Evolutionary conservation across 805 yeast genomes (phyloP).

Genomic region (Sungouiozyma ichnusensis): DNA sequence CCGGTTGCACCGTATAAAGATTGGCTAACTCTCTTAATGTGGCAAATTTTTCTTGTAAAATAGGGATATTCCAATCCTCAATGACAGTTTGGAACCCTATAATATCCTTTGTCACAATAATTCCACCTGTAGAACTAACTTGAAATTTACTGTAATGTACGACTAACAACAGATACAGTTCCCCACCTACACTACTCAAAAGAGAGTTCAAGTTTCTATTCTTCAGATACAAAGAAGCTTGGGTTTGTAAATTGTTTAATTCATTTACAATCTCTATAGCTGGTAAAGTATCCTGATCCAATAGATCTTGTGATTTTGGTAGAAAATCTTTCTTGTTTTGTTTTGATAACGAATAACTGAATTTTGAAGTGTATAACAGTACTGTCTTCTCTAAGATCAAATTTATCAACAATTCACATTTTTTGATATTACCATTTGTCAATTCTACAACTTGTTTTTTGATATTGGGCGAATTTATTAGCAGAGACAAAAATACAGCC

Average conservation of each 20-base stretch:
- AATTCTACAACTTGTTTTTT: conserved; percentile 50
- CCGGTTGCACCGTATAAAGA: conserved; percentile 75
- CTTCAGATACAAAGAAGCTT: conserved; percentile 31
- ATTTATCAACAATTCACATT: conserved; percentile 58
- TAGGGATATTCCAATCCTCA: conserved; percentile 56
- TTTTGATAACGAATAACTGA: conserved; percentile 41
- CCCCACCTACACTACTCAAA: conserved; percentile 46
- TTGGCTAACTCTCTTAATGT: conserved; percentile 75
- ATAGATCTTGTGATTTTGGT: conserved; percentile 33
- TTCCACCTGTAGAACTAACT: conserved; percentile 75
- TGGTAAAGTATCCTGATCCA: conserved; percentile 57
- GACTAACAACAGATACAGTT: conserved; percentile 47
- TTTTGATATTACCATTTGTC: conserved; percentile 49
- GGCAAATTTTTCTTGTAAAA: conserved; percentile 52
- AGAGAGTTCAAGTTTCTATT: conserved; percentile 42
- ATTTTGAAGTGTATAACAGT: conserved; percentile 40
- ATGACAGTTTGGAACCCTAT: conserved; percentile 62
- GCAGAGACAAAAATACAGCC: conserved; percentile 65
- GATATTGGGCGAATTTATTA: conserved; percentile 46
- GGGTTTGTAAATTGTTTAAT: conserved; percentile 27
- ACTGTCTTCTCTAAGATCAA: conserved; percentile 50
- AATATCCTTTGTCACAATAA: conserved; percentile 71
- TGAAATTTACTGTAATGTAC: conserved; percentile 66
- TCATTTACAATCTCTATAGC: conserved; percentile 54
- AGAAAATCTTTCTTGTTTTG: conserved; percentile 70